Percentiles rank a stretch among this genome's conserved stretches.
These are phyloP conservation scores for Mercurialis annua DNA, from an alignment of 345 rosid genomes.

Conservation along the genomic window DNA sequence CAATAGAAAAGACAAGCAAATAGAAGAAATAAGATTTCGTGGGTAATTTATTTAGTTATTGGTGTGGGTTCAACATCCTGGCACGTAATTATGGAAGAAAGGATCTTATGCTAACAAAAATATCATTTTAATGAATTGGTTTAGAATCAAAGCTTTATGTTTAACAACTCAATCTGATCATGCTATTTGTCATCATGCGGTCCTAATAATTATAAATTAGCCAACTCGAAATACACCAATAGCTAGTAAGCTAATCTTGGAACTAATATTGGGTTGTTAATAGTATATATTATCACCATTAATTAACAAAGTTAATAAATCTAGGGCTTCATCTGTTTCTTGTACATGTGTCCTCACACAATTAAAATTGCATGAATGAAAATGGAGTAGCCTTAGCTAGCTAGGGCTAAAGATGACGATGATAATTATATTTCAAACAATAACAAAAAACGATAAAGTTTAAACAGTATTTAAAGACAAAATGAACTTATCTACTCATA, in stretches of 20 bases:
- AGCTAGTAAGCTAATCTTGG: conserved; percentile 27
- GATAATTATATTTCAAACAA: not conserved
- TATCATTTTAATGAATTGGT: not conserved
- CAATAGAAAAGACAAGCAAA: conserved; percentile 42
- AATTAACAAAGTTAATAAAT: not conserved
- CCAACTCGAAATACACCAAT: conserved; percentile 13
- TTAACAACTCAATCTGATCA: conserved; percentile 34
- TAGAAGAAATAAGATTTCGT: conserved; percentile 35
- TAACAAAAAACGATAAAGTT: not conserved
- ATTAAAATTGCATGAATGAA: conserved; percentile 9
- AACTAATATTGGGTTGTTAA: conserved; percentile 6
- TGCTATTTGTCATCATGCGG: conserved; percentile 19
- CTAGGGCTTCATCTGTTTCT: conserved; percentile 1
- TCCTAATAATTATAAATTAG: conserved; percentile 13
- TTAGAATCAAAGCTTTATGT: not conserved
- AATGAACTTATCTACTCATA: too few relatives aligned
- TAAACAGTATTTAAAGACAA: too few relatives aligned
- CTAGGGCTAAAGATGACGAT: not conserved
- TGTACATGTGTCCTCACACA: not conserved
- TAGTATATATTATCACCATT: conserved; percentile 5
- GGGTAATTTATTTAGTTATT: conserved; percentile 16
- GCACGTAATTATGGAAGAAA: conserved; percentile 41
- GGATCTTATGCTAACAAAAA: conserved; percentile 23
- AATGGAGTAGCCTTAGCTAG: conserved; percentile 11
- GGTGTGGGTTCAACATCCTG: conserved; percentile 34